Conservation (phyloP, 1,139 yeast genomes). For the Suhomyces bokatorum region DNA sequence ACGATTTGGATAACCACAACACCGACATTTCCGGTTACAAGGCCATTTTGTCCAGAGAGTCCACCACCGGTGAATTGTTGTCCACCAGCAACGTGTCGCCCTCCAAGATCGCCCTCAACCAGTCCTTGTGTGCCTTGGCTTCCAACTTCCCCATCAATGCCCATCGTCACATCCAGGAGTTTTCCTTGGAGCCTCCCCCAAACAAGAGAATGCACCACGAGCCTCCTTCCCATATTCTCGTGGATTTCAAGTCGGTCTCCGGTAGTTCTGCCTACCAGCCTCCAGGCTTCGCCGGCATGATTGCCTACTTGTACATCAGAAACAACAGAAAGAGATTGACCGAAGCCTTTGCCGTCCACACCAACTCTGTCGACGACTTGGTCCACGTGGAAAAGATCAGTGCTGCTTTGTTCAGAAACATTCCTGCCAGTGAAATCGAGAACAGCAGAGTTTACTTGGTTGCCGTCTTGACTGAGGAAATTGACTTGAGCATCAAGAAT, state of each 20-base stretch:
- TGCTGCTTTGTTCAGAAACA: conserved; percentile 77
- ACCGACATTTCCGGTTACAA: conserved; percentile 78
- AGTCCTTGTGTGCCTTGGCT: conserved; percentile 69
- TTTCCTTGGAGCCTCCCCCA: conserved; percentile 44
- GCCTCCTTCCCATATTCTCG: conserved; percentile 74
- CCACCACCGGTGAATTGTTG: conserved; percentile 62
- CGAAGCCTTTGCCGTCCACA: conserved; percentile 75
- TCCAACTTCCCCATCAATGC: conserved; percentile 67
- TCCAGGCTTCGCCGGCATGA: conserved; percentile 68
- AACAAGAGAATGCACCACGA: conserved; percentile 50
- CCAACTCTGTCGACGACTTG: conserved; percentile 58
- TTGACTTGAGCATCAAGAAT: conserved; percentile 37
- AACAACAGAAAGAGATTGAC: conserved; percentile 67
- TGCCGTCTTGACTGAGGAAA: conserved; percentile 65
- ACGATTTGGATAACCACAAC: conserved; percentile 42
- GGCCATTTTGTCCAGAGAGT: conserved; percentile 65
- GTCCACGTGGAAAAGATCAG: conserved; percentile 66
- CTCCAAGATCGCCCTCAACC: conserved; percentile 65
- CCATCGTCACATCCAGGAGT: conserved; percentile 32
- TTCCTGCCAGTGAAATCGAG: conserved; percentile 70
- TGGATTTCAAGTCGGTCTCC: conserved; percentile 72
- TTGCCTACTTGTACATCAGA: conserved; percentile 72
- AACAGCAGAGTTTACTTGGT: conserved; percentile 65
- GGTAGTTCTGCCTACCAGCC: conserved; percentile 65
- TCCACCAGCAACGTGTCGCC: conserved; percentile 46